A percentile compares a stretch with the other conserved stretches of the same genome.
Conservation (phyloP, 129 eudicot genomes). For the Apium graveolens region DNA sequence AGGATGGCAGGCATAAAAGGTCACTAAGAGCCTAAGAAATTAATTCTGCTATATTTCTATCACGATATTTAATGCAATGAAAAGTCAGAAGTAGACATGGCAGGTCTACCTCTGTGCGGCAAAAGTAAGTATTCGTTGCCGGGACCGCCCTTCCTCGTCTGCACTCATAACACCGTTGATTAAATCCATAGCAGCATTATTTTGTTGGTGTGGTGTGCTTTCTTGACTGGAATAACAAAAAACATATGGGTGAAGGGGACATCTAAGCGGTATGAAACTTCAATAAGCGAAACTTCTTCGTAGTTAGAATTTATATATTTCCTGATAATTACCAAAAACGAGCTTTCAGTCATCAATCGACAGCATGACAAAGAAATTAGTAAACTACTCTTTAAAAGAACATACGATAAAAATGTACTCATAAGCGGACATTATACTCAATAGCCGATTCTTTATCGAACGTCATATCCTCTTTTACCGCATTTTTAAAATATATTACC, state of each 20-base stretch:
- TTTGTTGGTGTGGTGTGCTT: conserved; percentile 45
- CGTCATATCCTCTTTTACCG: neutral
- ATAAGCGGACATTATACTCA: neutral
- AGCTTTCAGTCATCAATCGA: neutral
- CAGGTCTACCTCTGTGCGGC: conserved; percentile 78
- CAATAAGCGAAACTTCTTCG: neutral
- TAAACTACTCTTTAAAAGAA: neutral
- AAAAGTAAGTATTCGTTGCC: conserved; percentile 77
- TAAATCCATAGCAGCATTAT: conserved; percentile 69
- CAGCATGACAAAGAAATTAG: neutral
- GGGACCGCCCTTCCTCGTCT: conserved; percentile 84
- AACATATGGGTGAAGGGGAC: neutral
- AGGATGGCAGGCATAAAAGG: neutral
- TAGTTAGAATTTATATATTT: too few relatives aligned
- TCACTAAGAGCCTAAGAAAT: neutral
- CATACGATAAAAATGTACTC: neutral
- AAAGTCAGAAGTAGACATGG: neutral
- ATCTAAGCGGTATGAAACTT: neutral
- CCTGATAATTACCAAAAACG: neutral
- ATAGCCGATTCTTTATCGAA: neutral
- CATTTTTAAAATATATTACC: neutral
- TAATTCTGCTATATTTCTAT: neutral
- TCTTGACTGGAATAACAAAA: conserved; percentile 45
- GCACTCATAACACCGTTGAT: conserved; percentile 61
- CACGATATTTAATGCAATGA: neutral